Evolutionary conservation across 179 eudicot genomes (phyloP).

Genomic region (Gypsophila paniculata): DNA sequence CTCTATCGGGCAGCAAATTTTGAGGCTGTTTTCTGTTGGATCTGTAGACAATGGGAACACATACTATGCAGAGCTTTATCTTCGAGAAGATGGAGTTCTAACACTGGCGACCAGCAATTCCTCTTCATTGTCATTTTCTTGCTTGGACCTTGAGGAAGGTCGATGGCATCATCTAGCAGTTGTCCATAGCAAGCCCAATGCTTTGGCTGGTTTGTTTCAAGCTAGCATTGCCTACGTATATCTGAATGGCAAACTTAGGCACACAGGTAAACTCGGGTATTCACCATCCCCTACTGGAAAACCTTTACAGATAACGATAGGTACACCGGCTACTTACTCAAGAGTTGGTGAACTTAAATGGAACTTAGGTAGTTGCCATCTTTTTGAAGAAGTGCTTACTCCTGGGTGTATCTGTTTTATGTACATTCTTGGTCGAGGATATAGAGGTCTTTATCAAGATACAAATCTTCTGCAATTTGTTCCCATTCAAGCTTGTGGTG

Average conservation of each 20-base stretch:
- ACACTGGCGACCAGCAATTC: slow-evolving; percentile 93
- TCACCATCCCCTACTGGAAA: slow-evolving; percentile 95
- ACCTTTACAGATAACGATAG: slow-evolving; percentile 86
- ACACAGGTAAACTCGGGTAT: slow-evolving; percentile 94
- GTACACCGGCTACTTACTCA: slow-evolving; percentile 75
- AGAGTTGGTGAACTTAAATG: slow-evolving; percentile 73
- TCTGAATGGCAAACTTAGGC: slow-evolving; percentile 84
- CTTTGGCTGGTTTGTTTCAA: slow-evolving; percentile 98
- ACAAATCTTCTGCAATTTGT: slow-evolving; percentile 85
- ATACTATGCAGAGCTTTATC: slow-evolving; percentile 84
- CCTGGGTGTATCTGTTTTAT: slow-evolving; percentile 90
- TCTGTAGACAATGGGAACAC: slow-evolving; percentile 63
- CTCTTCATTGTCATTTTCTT: slow-evolving; percentile 76
- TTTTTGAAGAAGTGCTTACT: slow-evolving; percentile 93
- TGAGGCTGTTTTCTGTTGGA: slow-evolving; percentile 93
- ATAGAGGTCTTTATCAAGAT: slow-evolving; percentile 97
- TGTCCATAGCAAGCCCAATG: slow-evolving; percentile 99
- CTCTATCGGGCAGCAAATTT: slow-evolving; percentile 40
- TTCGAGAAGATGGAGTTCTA: slow-evolving; percentile 86
- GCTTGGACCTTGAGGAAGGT: slow-evolving; percentile 89
- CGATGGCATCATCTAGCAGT: slow-evolving; percentile 99
- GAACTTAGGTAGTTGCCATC: slow-evolving; percentile 93
- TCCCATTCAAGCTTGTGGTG: slow-evolving; percentile 97
- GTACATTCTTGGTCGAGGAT: slow-evolving; percentile 99
- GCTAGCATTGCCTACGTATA: slow-evolving; percentile 95